phyloP scores from a whole-genome alignment of 139 green algal genomes.

The Closterium sp. region DNA sequence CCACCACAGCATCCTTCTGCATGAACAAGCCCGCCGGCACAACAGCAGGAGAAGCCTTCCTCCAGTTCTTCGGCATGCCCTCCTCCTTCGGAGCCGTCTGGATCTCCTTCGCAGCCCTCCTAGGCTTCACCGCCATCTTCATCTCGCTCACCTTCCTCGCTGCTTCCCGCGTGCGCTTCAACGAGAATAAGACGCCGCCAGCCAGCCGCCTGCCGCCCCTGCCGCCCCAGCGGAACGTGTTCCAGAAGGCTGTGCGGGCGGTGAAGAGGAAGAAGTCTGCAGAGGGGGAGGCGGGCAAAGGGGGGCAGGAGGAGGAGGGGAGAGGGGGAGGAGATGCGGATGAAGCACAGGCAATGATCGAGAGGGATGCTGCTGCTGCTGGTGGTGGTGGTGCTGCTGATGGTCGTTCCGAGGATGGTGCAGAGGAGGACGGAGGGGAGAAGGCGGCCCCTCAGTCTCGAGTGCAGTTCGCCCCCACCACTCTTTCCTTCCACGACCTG shows the following conservation, averaged over 20 bases:
- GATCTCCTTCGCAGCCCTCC: neutral
- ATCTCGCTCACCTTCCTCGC: constrained; percentile 28
- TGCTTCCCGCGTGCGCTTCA: neutral
- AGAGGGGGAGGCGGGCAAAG: neutral
- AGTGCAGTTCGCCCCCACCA: neutral
- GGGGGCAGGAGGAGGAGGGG: constrained; percentile 8
- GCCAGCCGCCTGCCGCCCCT: neutral
- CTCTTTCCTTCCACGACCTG: constrained; percentile 32
- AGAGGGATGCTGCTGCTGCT: neutral
- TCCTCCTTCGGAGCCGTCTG: constrained; percentile 7
- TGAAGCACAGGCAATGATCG: constrained; percentile 1
- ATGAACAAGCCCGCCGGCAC: neutral
- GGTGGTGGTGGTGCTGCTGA: neutral
- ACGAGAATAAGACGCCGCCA: neutral
- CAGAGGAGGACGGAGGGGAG: neutral
- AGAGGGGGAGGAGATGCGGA: neutral
- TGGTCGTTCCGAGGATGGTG: neutral
- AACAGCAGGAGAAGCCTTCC: neutral
- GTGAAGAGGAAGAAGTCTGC: neutral
- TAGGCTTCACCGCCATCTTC: constrained; percentile 23
- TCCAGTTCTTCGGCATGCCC: neutral
- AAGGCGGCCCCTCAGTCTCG: neutral
- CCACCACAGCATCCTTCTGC: neutral
- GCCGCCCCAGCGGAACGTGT: neutral
- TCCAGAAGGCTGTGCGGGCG: neutral